These are phyloP conservation scores for Thuidium tamariscinum DNA, from an alignment of 225 moss, liverwort and hornwort genomes.

Conservation along the genomic window DNA sequence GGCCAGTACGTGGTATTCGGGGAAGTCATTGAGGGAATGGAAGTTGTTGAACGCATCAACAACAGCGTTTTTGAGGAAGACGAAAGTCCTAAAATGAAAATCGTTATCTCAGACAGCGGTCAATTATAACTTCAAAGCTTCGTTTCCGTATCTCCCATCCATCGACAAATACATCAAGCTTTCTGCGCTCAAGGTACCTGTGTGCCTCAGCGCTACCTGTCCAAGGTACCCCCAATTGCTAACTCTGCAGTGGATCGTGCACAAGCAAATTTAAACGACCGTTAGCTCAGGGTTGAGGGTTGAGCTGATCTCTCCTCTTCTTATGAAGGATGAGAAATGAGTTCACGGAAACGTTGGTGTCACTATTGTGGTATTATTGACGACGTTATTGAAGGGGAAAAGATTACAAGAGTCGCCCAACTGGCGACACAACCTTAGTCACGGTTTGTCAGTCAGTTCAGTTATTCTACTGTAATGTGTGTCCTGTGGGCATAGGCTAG, in stretches of 20 bases:
- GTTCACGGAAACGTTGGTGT: background rate
- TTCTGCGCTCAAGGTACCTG: background rate
- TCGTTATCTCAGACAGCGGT: conserved; percentile 49
- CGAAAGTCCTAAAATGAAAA: conserved; percentile 27
- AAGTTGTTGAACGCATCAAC: conserved; percentile 62
- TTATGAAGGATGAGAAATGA: background rate
- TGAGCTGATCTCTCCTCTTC: background rate
- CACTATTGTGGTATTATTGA: background rate
- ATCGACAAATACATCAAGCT: background rate
- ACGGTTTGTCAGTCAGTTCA: background rate
- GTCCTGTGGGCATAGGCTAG: background rate
- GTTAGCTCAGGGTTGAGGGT: background rate
- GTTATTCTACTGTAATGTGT: background rate
- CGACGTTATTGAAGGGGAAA: background rate
- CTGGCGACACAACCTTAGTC: background rate
- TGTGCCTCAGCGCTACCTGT: background rate
- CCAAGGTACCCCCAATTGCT: background rate
- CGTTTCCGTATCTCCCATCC: background rate
- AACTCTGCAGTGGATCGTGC: background rate
- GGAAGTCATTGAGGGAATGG: conserved; percentile 72
- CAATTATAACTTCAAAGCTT: conserved; percentile 25
- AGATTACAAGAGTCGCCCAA: background rate
- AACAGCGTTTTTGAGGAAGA: conserved; percentile 22
- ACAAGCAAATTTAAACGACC: background rate
- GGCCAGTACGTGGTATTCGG: conserved; percentile 66